A percentile compares a stretch with the other conserved stretches of the same genome.
phyloP scores from a whole-genome alignment of 192 early-diverging fungal genomes.

The Entrophospora sp. region DNA sequence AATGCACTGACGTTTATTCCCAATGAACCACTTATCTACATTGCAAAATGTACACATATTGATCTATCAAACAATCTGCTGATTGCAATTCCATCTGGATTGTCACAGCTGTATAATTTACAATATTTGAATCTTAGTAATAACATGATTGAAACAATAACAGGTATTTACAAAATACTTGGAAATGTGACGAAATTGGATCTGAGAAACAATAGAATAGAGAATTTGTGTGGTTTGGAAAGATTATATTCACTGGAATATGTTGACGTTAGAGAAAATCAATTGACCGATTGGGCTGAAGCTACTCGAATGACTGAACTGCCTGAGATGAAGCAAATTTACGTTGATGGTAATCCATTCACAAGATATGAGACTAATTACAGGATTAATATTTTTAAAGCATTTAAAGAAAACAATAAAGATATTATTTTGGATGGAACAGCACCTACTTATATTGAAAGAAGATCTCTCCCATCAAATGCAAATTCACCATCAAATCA shows the following conservation, averaged over 20 bases:
- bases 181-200: conserved; percentile 45
- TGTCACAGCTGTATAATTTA: conserved; percentile 41
- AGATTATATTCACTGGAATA: conserved; percentile 46
- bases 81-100: conserved; percentile 31
- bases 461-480: too few species aligned
- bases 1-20: conserved; percentile 36
- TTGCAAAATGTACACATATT: conserved; percentile 33
- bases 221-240: conserved; percentile 44
- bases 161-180: conserved; percentile 38
- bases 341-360: conserved; percentile 49
- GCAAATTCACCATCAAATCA: conserved; percentile 20
- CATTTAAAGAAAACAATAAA: conserved; percentile 34
- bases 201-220: conserved; percentile 41
- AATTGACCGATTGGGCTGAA: conserved; percentile 42
- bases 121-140: conserved; percentile 40
- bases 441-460: conserved; percentile 39
- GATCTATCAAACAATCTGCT: conserved; percentile 47
- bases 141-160: conserved; percentile 46
- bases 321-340: conserved; percentile 41
- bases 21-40: conserved; percentile 28
- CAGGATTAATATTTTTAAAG: conserved; percentile 40
- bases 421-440: conserved; percentile 43
- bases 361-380: conserved; percentile 35
- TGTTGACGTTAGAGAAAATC: conserved; percentile 47
- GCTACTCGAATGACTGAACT: conserved; percentile 38